A percentile compares a stretch with the other conserved stretches of the same genome.
Evolutionary conservation across 257 asterid genomes (phyloP).

Genomic region (Solanum piurae): DNA sequence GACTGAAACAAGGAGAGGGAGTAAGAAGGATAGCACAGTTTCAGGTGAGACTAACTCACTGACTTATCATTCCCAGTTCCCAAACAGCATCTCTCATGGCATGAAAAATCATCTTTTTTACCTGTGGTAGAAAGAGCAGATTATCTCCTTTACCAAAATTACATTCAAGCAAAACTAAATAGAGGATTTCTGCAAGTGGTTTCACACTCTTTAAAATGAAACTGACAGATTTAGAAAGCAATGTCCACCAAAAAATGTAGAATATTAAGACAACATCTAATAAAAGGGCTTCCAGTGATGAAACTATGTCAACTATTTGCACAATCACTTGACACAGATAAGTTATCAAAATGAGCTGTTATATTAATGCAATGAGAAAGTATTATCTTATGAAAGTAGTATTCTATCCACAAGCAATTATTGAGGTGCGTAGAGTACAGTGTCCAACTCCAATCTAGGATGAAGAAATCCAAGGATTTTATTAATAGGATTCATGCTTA

Average conservation of each 20-base stretch:
- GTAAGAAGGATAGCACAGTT: background rate
- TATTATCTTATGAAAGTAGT: background rate
- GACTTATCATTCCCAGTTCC: conserved; percentile 10
- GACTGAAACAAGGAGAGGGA: background rate
- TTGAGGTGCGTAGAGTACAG: background rate
- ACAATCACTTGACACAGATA: background rate
- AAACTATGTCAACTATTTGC: background rate
- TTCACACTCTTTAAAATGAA: background rate
- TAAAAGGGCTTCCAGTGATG: background rate
- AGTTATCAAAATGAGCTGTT: background rate
- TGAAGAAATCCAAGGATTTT: background rate
- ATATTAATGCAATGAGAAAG: background rate
- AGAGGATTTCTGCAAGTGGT: background rate
- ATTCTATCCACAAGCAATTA: background rate
- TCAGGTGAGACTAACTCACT: background rate
- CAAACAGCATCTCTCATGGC: conserved; percentile 29
- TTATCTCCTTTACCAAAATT: background rate
- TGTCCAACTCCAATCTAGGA: background rate
- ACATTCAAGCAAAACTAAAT: background rate
- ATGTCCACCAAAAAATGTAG: background rate
- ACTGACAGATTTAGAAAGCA: background rate
- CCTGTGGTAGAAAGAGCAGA: conserved; percentile 18
- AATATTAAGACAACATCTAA: background rate
- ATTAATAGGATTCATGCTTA: background rate
- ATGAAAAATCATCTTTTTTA: conserved; percentile 50